Conservation (phyloP, 1,284 basidiomycete species). For the Sanghuangporus sanghuang region DNA sequence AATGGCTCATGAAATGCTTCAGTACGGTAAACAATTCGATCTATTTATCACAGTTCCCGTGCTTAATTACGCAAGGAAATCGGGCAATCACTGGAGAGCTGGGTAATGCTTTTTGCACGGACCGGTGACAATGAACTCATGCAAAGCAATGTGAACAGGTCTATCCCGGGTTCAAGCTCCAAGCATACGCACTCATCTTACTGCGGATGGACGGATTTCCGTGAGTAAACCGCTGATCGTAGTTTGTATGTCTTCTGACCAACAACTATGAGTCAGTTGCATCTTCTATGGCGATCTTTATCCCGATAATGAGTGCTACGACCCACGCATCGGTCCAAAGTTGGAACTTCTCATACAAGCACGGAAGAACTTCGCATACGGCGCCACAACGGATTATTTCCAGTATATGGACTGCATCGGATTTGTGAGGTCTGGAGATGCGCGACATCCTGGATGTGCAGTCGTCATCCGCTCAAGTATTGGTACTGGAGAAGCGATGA, state of each 20-base stretch:
- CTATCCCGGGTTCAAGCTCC: conserved; percentile 60
- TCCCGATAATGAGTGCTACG: conserved; percentile 61
- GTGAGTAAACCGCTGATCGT: conserved; percentile 38
- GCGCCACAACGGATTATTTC: conserved; percentile 54
- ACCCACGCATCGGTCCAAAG: conserved; percentile 43
- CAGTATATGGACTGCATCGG: conserved; percentile 58
- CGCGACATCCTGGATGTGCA: conserved; percentile 47
- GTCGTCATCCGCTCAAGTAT: conserved; percentile 62
- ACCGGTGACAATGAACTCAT: background rate
- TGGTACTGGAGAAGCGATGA: conserved; percentile 26
- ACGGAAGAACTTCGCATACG: conserved; percentile 63
- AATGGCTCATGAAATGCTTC: conserved; percentile 2
- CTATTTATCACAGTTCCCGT: background rate
- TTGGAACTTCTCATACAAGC: conserved; percentile 50
- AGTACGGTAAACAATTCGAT: conserved; percentile 45
- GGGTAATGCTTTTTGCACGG: conserved; percentile 42
- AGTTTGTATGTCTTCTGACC: background rate
- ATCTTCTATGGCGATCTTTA: conserved; percentile 92
- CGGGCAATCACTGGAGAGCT: conserved; percentile 72
- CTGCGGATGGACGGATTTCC: conserved; percentile 84
- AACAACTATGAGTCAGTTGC: conserved; percentile 44
- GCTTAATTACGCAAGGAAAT: conserved; percentile 43
- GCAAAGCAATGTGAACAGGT: conserved; percentile 42
- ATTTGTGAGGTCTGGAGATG: conserved; percentile 61
- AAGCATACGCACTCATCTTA: conserved; percentile 85